Base-by-base conservation (phyloP, 1,139 yeast species). In the Sugiyamaella pinicola region DNA sequence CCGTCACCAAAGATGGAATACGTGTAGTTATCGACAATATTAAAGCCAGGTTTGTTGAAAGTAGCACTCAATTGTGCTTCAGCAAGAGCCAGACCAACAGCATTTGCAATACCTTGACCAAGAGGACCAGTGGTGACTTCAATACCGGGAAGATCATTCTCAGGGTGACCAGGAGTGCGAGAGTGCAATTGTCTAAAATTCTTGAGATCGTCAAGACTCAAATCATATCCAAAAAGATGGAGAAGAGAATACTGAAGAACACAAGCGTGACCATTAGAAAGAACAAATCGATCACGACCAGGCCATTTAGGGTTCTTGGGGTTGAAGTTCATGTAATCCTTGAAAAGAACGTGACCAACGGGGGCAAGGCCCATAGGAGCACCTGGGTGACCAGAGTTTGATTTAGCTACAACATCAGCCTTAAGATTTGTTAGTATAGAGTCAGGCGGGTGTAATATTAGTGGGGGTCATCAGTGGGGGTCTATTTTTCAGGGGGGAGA, bases 341-440 rank as follows among this genome's bases (percentile, higher is more conserved):
- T 79, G 84, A 85, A 93, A 61, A 85, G 68, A 52, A 81, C 78
- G 69, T 85, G 90, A 54, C 89, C 87, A 57, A 91, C 81, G 51
- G 96, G 96, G 26, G 99, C 98, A 73, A 93, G 78, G 61, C 98
- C 99, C 82, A 93, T 83, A 66, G 99, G 99, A 53, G 99, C 97
- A 81, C 99, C 99, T 54, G 99, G 99, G 78, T 93, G 99, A 64
- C 99, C 99, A 58, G 96, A 86, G 76, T 93, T 87, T 67, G 98
- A 96, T 72, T 84, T 82, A 57, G 85, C 80, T 58, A 88, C 95
- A 61, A 87, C 85, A 74, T 93, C 99, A 56, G 87, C 51, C 51
- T 47, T 12, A n/a, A 12, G 26, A 13, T 8, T n/a, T 4, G 49
- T 45, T 45, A 47, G 42, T 47, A 38, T 6, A 38, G n/a, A 33